Conservation (phyloP, 306 rosid genomes). For the Cicer pinnatifidum region DNA sequence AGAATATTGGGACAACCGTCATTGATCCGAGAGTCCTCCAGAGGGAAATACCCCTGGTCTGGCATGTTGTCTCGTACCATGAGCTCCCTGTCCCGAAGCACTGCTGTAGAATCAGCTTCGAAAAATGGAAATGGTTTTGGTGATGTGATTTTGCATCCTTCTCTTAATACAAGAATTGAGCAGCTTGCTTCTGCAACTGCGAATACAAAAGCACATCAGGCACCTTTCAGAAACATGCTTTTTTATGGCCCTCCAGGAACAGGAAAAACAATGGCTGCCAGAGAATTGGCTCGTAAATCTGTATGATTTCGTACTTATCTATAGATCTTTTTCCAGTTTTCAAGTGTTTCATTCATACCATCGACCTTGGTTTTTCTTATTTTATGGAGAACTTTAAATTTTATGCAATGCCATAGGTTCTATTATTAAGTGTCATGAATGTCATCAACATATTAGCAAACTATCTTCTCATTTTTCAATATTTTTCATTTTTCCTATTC, state of each 20-base stretch:
- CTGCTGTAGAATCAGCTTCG: slow-evolving; percentile 48
- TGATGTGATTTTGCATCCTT: slow-evolving; percentile 87
- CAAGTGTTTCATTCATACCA: not conserved
- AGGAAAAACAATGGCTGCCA: slow-evolving; percentile 98
- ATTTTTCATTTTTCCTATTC: not conserved
- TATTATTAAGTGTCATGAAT: not conserved
- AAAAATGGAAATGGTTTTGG: slow-evolving; percentile 78
- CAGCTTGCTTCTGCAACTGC: slow-evolving; percentile 92
- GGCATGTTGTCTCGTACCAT: slow-evolving; percentile 68
- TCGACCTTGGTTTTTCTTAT: slow-evolving; percentile 8
- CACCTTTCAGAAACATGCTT: slow-evolving; percentile 95
- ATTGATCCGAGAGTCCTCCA: slow-evolving; percentile 89
- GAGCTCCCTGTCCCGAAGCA: slow-evolving; percentile 52
- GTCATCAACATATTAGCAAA: slow-evolving; percentile 1
- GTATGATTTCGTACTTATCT: slow-evolving; percentile 55
- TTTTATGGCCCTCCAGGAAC: slow-evolving; percentile 99
- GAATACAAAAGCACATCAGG: slow-evolving; percentile 94
- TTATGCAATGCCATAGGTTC: not conserved
- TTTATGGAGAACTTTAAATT: slow-evolving; percentile 3
- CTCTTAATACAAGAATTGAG: slow-evolving; percentile 81
- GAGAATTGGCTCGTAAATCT: slow-evolving; percentile 93
- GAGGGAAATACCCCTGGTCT: slow-evolving; percentile 97
- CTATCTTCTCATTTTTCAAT: slow-evolving; percentile 4
- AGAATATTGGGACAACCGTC: slow-evolving; percentile 98
- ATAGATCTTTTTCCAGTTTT: slow-evolving; percentile 36